Evolutionary conservation across 257 asterid genomes (phyloP).

Genomic region (Dorcoceras hygrometricum): DNA sequence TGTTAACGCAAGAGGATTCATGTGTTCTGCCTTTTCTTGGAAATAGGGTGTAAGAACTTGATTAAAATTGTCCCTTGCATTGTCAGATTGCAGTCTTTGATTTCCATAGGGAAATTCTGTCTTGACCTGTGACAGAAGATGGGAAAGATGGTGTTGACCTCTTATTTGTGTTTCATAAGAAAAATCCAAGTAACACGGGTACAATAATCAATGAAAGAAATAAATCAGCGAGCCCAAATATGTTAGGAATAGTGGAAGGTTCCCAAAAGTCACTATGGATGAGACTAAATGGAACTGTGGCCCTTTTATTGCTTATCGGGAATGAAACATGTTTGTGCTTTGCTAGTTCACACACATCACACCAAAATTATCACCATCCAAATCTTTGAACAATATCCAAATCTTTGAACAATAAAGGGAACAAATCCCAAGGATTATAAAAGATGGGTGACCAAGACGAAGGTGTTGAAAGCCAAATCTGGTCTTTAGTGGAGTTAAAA

Average conservation of each 20-base stretch:
- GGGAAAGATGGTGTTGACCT: neutral
- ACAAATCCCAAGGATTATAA: neutral
- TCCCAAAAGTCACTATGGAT: constrained; percentile 19
- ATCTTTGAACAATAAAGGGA: neutral
- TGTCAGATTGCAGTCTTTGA: neutral
- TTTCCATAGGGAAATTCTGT: neutral
- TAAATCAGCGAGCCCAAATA: neutral
- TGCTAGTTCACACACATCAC: constrained; percentile 23
- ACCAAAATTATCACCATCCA: neutral
- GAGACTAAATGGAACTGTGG: neutral
- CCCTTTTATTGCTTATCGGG: constrained; percentile 1
- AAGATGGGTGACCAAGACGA: constrained; percentile 22
- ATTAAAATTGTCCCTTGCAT: neutral
- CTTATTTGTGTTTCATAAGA: neutral
- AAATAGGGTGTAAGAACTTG: no score
- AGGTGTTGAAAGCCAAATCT: constrained; percentile 22
- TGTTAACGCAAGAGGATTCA: constrained; percentile 12
- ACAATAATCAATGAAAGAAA: constrained; percentile 18
- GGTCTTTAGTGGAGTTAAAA: neutral
- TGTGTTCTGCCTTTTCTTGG: no score
- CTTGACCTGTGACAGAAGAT: neutral
- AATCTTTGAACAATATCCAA: neutral
- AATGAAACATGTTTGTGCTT: constrained; percentile 6
- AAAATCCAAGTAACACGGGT: neutral
- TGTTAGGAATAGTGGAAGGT: neutral